phyloP scores from a whole-genome alignment of 2,329 filamentous ascomycete species.

The Coniosporium uncinatum region DNA sequence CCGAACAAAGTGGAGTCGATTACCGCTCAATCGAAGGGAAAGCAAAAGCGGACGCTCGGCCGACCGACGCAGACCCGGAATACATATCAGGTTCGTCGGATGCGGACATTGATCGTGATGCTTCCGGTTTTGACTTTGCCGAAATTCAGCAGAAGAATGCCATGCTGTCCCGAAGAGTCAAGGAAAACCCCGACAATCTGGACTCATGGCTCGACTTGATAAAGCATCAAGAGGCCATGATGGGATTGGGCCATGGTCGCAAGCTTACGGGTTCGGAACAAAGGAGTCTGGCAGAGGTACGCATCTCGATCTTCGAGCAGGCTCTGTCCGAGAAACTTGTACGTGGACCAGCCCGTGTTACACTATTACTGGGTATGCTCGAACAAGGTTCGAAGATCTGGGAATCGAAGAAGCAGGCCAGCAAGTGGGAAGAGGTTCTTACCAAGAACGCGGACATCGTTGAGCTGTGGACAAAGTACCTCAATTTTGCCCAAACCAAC shows the following conservation, averaged over 20 bases:
- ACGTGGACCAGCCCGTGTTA: too few relatives aligned
- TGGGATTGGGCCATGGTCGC: slow-evolving; percentile 40
- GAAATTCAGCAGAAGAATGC: slow-evolving; percentile 44
- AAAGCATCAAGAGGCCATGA: slow-evolving; percentile 66
- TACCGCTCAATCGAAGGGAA: slow-evolving; percentile 32
- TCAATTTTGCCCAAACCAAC: slow-evolving; percentile 66
- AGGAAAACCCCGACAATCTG: slow-evolving; percentile 60
- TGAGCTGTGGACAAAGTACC: slow-evolving; percentile 65
- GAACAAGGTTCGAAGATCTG: slow-evolving; percentile 70
- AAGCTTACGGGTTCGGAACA: slow-evolving; percentile 52
- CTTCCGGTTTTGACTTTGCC: slow-evolving; percentile 12
- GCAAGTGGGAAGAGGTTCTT: slow-evolving; percentile 61
- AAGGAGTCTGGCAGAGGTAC: slow-evolving; percentile 70
- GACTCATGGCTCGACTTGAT: slow-evolving; percentile 76
- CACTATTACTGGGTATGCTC: slow-evolving; percentile 64
- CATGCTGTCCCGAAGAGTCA: slow-evolving; percentile 57
- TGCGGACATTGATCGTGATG: slow-evolving; percentile 26
- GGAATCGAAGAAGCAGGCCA: slow-evolving; percentile 54
- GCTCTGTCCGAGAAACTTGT: too few relatives aligned
- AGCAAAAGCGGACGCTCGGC: too few relatives aligned
- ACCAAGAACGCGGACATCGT: slow-evolving; percentile 51
- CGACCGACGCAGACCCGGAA: slow-evolving; percentile 7
- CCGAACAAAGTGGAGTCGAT: too few relatives aligned
- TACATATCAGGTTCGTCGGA: too few relatives aligned
- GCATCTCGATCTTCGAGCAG: slow-evolving; percentile 73